Percentiles rank a stretch among this genome's conserved stretches.
These are phyloP conservation scores for Pterulicium gracile DNA, from an alignment of 1,284 basidiomycete genomes.

Conservation along the genomic window DNA sequence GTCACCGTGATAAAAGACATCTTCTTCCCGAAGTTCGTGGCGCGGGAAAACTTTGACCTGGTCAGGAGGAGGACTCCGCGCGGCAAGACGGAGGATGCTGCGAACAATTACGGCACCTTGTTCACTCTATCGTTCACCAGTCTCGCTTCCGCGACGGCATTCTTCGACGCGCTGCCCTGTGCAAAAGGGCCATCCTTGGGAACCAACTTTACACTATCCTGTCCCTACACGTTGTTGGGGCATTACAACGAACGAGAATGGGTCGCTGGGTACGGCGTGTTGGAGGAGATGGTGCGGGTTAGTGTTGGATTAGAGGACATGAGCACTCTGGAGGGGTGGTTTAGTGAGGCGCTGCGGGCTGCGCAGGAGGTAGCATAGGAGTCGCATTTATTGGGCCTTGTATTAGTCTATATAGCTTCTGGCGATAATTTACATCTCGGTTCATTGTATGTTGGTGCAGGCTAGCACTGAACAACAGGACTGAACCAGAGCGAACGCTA, in stretches of 20 bases:
- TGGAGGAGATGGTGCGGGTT: constrained; percentile 76
- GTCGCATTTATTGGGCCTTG: no score
- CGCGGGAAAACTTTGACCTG: constrained; percentile 61
- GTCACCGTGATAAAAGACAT: constrained; percentile 68
- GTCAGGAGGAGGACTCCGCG: constrained; percentile 39
- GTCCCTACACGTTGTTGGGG: constrained; percentile 89
- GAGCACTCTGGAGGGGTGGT: background rate
- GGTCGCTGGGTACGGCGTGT: constrained; percentile 84
- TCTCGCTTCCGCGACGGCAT: constrained; percentile 58
- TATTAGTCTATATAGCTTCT: no score
- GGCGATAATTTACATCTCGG: no score
- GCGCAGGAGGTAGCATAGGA: background rate
- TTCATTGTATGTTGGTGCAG: no score
- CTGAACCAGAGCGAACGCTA: no score
- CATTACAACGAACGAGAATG: constrained; percentile 90
- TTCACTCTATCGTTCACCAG: constrained; percentile 87
- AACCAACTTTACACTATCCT: constrained; percentile 93
- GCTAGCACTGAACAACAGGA: no score
- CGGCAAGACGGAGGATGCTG: constrained; percentile 21
- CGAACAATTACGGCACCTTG: constrained; percentile 80
- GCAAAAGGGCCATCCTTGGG: constrained; percentile 92
- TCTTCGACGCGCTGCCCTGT: constrained; percentile 81
- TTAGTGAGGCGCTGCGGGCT: background rate
- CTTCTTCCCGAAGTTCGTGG: constrained; percentile 84
- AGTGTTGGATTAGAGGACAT: constrained; percentile 84